Conservation (phyloP, 1,284 basidiomycete genomes). For the Singerocomus rubriflavus region DNA sequence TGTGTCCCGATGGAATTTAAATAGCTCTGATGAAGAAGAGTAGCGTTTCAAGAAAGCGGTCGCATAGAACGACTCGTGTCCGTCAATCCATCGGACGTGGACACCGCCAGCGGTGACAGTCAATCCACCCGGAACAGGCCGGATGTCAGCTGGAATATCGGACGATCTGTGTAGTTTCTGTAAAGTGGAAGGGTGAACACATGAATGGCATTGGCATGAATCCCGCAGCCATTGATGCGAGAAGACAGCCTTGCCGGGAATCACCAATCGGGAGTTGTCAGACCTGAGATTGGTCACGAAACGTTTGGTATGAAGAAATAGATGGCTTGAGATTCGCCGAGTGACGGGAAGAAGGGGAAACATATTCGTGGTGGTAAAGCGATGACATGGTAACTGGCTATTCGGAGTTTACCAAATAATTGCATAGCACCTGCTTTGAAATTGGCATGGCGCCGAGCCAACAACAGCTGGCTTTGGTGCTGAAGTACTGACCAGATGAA, state of each 20-base stretch:
- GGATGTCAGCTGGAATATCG: conserved; percentile 51
- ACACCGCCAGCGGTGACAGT: conserved; percentile 40
- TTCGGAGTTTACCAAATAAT: conserved; percentile 28
- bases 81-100: conserved; percentile 54
- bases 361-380: conserved; percentile 11
- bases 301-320: conserved; percentile 1
- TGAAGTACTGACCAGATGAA: conserved; percentile 9
- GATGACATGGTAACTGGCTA: not conserved
- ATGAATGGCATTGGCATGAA: conserved; percentile 46
- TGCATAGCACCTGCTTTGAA: no score
- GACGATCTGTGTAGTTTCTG: conserved; percentile 78
- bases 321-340: not conserved
- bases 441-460: no score
- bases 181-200: conserved; percentile 69
- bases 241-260: conserved; percentile 42
- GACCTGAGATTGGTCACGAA: conserved; percentile 9
- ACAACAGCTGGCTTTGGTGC: not conserved
- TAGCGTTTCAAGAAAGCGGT: conserved; percentile 50
- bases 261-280: conserved; percentile 16
- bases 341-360: conserved; percentile 2
- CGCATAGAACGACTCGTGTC: conserved; percentile 54
- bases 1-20: conserved; percentile 41
- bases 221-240: conserved; percentile 50
- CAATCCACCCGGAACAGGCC: conserved; percentile 36
- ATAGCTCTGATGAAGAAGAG: conserved; percentile 34